Percentiles rank a stretch among this genome's conserved stretches.
Conservation (phyloP, 2,329 filamentous ascomycete species). For the Anthostomella pinea region DNA sequence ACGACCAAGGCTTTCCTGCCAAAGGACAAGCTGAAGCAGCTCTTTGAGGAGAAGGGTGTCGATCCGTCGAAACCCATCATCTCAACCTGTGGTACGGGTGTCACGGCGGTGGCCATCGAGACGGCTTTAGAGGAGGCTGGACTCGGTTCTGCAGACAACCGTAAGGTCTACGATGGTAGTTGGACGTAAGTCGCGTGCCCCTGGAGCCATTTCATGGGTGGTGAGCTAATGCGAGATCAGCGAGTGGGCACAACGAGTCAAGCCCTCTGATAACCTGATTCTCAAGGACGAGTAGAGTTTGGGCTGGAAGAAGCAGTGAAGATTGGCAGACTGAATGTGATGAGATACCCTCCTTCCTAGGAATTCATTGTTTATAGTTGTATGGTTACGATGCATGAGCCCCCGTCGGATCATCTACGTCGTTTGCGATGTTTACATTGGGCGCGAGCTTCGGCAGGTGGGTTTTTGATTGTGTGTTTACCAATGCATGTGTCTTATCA, state of each 20-base stretch:
- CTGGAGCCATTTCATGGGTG: slow-evolving; percentile 15
- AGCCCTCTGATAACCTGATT: slow-evolving; percentile 61
- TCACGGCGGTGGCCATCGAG: slow-evolving; percentile 89
- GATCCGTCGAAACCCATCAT: slow-evolving; percentile 79
- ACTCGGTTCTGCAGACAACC: slow-evolving; percentile 63
- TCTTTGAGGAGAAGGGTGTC: slow-evolving; percentile 79
- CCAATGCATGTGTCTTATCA: no score
- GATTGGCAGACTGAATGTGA: slow-evolving; percentile 12
- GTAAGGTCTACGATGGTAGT: slow-evolving; percentile 89
- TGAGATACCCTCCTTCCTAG: slow-evolving; percentile 25
- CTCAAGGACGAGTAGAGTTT: slow-evolving; percentile 40
- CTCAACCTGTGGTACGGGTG: slow-evolving; percentile 86
- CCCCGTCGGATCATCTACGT: no score
- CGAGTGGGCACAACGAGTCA: slow-evolving; percentile 66
- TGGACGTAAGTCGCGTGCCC: slow-evolving; percentile 74
- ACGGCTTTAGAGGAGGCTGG: slow-evolving; percentile 78
- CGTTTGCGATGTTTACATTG: no score
- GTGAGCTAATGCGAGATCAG: slow-evolving; percentile 38
- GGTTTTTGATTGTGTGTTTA: no score
- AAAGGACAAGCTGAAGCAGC: slow-evolving; percentile 64
- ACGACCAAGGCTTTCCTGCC: slow-evolving; percentile 78
- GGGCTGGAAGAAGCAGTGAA: slow-evolving; percentile 2
- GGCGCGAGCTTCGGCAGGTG: no score
- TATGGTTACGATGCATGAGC: no score
- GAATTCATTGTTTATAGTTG: slow-evolving; percentile 13